Percentiles rank a stretch among this genome's conserved stretches.
These are phyloP conservation scores for Blepharisma japonicum DNA, from an alignment of 73 alveolate species.

Conservation along the genomic window DNA sequence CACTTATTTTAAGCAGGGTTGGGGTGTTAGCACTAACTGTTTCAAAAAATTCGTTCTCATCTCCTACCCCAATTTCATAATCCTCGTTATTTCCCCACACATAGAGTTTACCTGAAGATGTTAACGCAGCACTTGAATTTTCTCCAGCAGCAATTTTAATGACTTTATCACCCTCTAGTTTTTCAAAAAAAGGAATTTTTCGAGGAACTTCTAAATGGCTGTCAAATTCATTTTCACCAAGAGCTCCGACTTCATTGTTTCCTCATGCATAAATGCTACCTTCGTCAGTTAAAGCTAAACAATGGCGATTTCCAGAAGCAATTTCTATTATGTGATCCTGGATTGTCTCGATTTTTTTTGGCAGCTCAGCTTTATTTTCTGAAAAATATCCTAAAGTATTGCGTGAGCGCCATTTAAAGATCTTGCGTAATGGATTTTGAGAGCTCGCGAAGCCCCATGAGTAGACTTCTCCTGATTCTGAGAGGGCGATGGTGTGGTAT, in stretches of 20 bases:
- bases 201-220: background rate
- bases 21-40: background rate
- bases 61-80: background rate
- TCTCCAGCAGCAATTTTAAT: constrained; percentile 1
- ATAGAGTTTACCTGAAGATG: background rate
- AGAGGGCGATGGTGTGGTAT: background rate
- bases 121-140: constrained; percentile 25
- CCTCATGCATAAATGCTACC: constrained; percentile 1
- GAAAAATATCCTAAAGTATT: background rate
- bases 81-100: constrained; percentile 5
- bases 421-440: background rate
- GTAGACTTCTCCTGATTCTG: background rate
- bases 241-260: background rate
- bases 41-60: background rate
- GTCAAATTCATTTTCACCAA: background rate
- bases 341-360: background rate
- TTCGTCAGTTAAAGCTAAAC: background rate
- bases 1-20: background rate
- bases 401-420: background rate
- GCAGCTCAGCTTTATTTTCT: background rate
- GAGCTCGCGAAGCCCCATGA: constrained; percentile 10
- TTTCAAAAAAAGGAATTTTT: background rate
- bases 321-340: background rate
- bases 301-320: background rate
- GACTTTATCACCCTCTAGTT: background rate